Conservation (phyloP, 768 basidiomycete genomes). For the Boletus patriciae region DNA sequence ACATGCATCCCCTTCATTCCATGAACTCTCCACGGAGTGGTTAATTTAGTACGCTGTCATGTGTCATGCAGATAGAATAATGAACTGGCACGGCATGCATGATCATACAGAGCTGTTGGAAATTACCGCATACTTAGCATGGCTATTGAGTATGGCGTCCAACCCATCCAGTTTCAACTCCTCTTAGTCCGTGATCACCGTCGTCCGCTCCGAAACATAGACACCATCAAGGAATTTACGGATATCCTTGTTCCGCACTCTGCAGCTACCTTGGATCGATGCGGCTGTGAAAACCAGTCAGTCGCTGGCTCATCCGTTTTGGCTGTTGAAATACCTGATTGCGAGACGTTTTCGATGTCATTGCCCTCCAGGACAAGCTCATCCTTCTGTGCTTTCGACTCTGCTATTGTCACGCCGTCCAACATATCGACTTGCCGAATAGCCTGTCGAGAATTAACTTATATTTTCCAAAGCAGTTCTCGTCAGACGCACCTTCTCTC, state of each 20-base stretch:
- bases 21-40: conserved; percentile 32
- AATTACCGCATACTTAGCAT: conserved; percentile 25
- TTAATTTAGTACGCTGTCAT: background rate
- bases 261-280: conserved; percentile 93
- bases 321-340: conserved; percentile 63
- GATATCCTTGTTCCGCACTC: conserved; percentile 99
- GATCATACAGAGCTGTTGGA: conserved; percentile 29
- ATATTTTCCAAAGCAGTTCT: background rate
- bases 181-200: conserved; percentile 46
- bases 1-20: conserved; percentile 87
- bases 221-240: conserved; percentile 97
- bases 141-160: conserved; percentile 12
- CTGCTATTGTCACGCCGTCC: conserved; percentile 76
- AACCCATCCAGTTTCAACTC: conserved; percentile 7
- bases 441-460: conserved; percentile 48
- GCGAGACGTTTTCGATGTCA: conserved; percentile 96
- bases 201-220: conserved; percentile 84
- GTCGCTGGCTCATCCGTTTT: background rate
- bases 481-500: conserved; percentile 72
- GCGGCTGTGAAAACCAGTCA: conserved; percentile 57
- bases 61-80: conserved; percentile 3
- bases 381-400: conserved; percentile 92
- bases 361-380: conserved; percentile 93
- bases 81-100: conserved; percentile 21
- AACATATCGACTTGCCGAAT: conserved; percentile 93